phyloP scores from a whole-genome alignment of 345 rosid species.

The Tarenaya hassleriana region DNA sequence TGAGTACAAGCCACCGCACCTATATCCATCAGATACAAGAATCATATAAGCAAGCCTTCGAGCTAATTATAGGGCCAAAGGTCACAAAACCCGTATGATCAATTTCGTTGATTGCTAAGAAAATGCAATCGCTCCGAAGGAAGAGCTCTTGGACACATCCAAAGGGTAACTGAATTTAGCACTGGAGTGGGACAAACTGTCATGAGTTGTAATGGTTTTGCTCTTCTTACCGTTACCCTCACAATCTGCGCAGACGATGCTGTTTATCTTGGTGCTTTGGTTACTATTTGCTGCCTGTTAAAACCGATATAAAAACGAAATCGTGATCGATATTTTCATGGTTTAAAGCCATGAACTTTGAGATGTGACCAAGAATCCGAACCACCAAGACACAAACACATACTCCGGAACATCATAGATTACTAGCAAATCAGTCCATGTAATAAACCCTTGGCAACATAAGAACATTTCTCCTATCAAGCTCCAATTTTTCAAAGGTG shows the following conservation, averaged over 20 bases:
- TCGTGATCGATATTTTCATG: not conserved
- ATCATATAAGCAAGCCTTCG: not conserved
- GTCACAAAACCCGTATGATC: not conserved
- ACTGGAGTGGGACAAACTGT: not conserved
- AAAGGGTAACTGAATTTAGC: not conserved
- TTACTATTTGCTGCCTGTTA: conserved; percentile 48
- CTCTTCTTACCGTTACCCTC: conserved; percentile 57
- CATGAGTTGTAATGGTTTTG: not conserved
- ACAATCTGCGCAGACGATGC: conserved; percentile 72
- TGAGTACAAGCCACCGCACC: conserved; percentile 59
- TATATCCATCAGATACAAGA: conserved; percentile 26
- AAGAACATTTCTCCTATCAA: not conserved
- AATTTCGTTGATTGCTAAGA: not conserved
- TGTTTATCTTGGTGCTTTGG: conserved; percentile 36
- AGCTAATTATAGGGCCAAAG: not conserved
- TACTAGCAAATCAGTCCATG: too few relatives aligned
- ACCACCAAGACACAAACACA: not conserved
- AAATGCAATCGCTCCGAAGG: too few relatives aligned
- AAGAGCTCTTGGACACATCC: too few relatives aligned
- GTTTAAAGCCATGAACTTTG: too few relatives aligned
- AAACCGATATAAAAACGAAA: not conserved
- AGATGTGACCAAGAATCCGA: too few relatives aligned
- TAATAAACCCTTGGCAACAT: not conserved
- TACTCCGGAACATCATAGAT: too few relatives aligned
- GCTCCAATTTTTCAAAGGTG: too few relatives aligned